Evolutionary conservation across 495 filamentous ascomycete genomes (phyloP), one percentile per base, ranked within the genome.

Genomic region (Aspergillus nidulans): DNA sequence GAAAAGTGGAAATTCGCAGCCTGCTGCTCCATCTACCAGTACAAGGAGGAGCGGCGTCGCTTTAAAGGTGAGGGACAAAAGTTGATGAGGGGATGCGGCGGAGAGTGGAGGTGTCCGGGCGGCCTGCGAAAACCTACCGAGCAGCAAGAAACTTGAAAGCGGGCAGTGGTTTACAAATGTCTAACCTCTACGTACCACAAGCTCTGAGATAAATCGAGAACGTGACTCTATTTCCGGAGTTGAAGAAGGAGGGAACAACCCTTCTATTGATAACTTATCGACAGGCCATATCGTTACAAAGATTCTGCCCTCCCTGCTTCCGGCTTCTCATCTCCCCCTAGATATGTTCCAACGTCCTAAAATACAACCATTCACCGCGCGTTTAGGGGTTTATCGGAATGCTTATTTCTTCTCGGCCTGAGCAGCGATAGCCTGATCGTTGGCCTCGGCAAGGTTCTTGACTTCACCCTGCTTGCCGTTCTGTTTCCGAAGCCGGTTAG

Each of bases 401-500:
- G 57, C 69, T 57, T 75, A 76, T 74, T 77, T 77, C 62, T 69
- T 68, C 53, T 71, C 72, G 39, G 69, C 61, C 45, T 73, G 60
- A 54, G 66, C 77, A 49, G 76, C 81, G 62, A 82, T 72, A 18
- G 85, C 78, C 44, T 76, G 77, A 56, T 80, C 78, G 70, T 94
- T 92, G 70, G 84, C 90, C 26, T 83, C 74, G 55, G 81, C 85
- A 52, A 97, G 71, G 65, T 76, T 83, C 78, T 86, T 88, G 67
- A 79, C 70, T 21, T 96, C 92, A 74, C 91, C 87, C 78, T 95
- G 91, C 83, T 97, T 97, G 78, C 94, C 95, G 77, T 89, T 88
- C 94, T 98, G 69, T 74, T 56, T 53, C 53, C 60, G 44, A 48
- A 54, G 51, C 13, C 36, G 21, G 56, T 69, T 57, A 71, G 70